phyloP scores from a whole-genome alignment of 2,329 filamentous ascomycete genomes.

The Pseudogymnoascus sp. region DNA sequence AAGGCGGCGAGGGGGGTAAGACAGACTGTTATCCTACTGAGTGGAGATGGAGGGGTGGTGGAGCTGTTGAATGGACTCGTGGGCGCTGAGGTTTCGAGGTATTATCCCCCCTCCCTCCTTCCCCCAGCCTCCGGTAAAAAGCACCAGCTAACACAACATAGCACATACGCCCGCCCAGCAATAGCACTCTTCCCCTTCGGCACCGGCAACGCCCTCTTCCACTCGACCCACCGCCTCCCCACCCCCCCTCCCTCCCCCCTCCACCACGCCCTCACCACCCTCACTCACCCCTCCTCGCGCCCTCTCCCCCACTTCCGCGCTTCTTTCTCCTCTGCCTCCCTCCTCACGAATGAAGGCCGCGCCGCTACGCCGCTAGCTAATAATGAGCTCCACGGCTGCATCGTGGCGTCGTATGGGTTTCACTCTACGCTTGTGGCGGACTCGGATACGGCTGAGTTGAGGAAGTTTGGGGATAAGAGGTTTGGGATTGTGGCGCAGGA shows the following conservation, averaged over 20 bases:
- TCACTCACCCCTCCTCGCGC: slow-evolving; percentile 45
- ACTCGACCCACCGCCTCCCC: slow-evolving; percentile 48
- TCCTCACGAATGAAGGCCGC: slow-evolving; percentile 27
- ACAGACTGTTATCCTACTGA: slow-evolving; percentile 68
- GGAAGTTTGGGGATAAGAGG: slow-evolving; percentile 65
- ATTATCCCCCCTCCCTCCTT: too few species aligned
- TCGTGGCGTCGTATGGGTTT: slow-evolving; percentile 85
- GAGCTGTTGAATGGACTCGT: slow-evolving; percentile 69
- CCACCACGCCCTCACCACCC: slow-evolving; percentile 44
- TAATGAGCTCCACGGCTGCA: slow-evolving; percentile 55
- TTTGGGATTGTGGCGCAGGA: slow-evolving; percentile 80
- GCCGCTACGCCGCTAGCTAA: slow-evolving; percentile 20
- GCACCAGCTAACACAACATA: slow-evolving; percentile 9
- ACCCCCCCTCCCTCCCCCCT: slow-evolving; percentile 25
- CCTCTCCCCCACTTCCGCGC: slow-evolving; percentile 38
- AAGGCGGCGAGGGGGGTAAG: slow-evolving; percentile 38
- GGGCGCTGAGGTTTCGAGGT: slow-evolving; percentile 20
- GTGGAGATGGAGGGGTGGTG: slow-evolving; percentile 78
- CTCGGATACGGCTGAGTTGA: slow-evolving; percentile 76
- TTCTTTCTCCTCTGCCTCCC: slow-evolving; percentile 45
- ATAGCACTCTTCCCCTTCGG: slow-evolving; percentile 53
- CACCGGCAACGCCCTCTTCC: slow-evolving; percentile 58
- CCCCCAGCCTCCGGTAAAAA: slow-evolving; percentile 13
- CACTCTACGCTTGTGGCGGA: slow-evolving; percentile 85
- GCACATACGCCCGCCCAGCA: slow-evolving; percentile 31